Percentiles rank a stretch among this genome's conserved stretches.
Conservation (phyloP, 306 rosid species). For the Ceratonia siliqua region DNA sequence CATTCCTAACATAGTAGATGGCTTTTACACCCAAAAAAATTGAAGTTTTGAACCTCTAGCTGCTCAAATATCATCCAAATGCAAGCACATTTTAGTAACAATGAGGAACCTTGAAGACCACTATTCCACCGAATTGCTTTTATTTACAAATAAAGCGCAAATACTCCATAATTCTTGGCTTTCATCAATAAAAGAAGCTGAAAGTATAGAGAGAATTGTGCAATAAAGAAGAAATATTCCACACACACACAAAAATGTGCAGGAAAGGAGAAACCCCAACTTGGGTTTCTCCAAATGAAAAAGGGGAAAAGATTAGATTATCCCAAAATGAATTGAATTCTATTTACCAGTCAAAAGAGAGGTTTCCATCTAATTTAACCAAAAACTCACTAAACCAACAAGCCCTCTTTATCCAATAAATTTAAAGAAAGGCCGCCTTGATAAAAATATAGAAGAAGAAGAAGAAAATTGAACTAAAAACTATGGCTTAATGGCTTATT, state of each 20-base stretch:
- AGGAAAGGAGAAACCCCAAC: slow-evolving; percentile 54
- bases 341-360: slow-evolving; percentile 43
- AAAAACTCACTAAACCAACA: slow-evolving; percentile 37
- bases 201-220: slow-evolving; percentile 19
- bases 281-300: slow-evolving; percentile 53
- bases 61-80: slow-evolving; percentile 29
- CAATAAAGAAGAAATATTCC: slow-evolving; percentile 28
- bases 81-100: slow-evolving; percentile 36
- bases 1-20: slow-evolving; percentile 37
- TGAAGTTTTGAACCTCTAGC: slow-evolving; percentile 26
- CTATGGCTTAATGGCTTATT: slow-evolving; percentile 35
- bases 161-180: slow-evolving; percentile 14
- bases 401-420: slow-evolving; percentile 33
- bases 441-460: slow-evolving; percentile 26
- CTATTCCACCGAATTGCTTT: slow-evolving; percentile 22
- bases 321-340: slow-evolving; percentile 41
- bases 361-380: slow-evolving; percentile 45
- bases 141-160: not conserved
- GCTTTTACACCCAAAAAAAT: slow-evolving; percentile 27
- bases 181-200: slow-evolving; percentile 29
- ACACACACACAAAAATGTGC: slow-evolving; percentile 33
- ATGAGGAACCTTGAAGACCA: slow-evolving; percentile 15
- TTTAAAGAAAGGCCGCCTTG: slow-evolving; percentile 32
- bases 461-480: slow-evolving; percentile 29
- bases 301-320: slow-evolving; percentile 35